Evolutionary conservation across 1,284 basidiomycete genomes (phyloP), one percentile per base, ranked within the genome.

Genomic region (Cryptococcus wingfieldii): DNA sequence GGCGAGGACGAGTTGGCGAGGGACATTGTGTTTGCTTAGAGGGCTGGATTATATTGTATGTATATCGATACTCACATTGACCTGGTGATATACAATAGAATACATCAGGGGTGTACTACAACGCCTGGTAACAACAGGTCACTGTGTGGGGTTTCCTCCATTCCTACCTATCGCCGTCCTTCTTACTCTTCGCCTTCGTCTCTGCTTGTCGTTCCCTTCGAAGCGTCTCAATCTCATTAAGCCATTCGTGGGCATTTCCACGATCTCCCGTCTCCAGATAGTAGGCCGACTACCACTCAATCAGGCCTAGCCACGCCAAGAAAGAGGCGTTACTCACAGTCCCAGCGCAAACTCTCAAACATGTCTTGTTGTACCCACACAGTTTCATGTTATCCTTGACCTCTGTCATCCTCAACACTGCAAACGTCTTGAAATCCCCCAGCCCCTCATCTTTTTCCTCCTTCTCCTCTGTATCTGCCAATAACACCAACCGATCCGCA

Each of bases 1-100:
- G 82, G 81, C 49, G 91, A 94, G 76, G 86, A 92, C 77, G 86
- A 86, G 61, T 77, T 98, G 67, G 87, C 86, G 38, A 86, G 92
- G 54, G 81, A 86, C 47, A 93, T 91, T 77, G 89, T 98, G 37
- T 98, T 98, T 77, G 84, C 86, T 60, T 96, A 70, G 54, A 43
- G 43, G n/a, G 48, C 16, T 51, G 38, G 23, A 13, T 23, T 5
- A 37, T 44, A 25, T 44, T 44, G 48, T 50, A 50, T 50, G 48
- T 50, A 50, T 50, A 12, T 38, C 38, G 45, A 46, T 42, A 42
- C 9, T 42, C 41, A 42, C 23, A 23, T 42, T 16, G 31, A 7
- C 41, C 14, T 13, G 46, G 18, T 18, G 16, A 27, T 25, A 47
- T 31, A n/a, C n/a, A 28, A 47, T 25, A 47, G 46, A 14, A 47